A percentile compares a stretch with the other conserved stretches of the same genome.
phyloP scores from a whole-genome alignment of 2,329 filamentous ascomycete species.

The Aschersonia sp. region DNA sequence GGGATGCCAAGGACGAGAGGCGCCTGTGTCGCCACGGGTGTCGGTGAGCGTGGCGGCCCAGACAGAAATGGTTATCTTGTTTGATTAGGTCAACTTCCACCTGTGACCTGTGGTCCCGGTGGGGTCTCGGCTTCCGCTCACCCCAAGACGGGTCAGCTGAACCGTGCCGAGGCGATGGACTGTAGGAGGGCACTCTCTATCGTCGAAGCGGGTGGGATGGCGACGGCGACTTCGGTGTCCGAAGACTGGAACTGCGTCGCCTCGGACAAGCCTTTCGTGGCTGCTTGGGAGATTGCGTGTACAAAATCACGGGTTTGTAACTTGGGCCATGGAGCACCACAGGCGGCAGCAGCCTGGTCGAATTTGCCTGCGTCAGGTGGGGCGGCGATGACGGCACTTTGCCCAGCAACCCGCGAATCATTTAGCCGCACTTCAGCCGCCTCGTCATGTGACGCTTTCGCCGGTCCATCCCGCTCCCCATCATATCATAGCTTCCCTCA shows the following conservation, averaged over 20 bases:
- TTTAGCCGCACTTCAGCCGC: slow-evolving; percentile 14
- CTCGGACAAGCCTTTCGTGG: no score
- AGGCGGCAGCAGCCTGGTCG: not conserved
- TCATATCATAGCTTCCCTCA: not conserved
- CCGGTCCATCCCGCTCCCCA: not conserved
- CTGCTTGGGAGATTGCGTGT: not conserved
- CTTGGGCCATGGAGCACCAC: not conserved
- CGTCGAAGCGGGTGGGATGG: no score
- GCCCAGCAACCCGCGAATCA: slow-evolving; percentile 1
- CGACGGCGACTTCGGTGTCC: no score
- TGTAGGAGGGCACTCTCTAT: no score
- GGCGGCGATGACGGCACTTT: slow-evolving; percentile 17
- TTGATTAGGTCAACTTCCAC: not conserved
- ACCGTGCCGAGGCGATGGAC: not conserved
- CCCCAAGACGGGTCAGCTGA: slow-evolving; percentile 1
- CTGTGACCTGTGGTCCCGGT: not conserved
- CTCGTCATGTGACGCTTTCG: slow-evolving; percentile 15
- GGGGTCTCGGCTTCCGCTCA: slow-evolving; percentile 1
- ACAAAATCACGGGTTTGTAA: not conserved
- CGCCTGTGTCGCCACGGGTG: not conserved
- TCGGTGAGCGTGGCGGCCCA: no score
- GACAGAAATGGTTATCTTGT: not conserved
- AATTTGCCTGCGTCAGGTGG: not conserved
- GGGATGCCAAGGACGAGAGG: not conserved
- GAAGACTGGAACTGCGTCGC: no score